Conservation (phyloP, 768 basidiomycete genomes). For the Lactifluus subvellereus region DNA sequence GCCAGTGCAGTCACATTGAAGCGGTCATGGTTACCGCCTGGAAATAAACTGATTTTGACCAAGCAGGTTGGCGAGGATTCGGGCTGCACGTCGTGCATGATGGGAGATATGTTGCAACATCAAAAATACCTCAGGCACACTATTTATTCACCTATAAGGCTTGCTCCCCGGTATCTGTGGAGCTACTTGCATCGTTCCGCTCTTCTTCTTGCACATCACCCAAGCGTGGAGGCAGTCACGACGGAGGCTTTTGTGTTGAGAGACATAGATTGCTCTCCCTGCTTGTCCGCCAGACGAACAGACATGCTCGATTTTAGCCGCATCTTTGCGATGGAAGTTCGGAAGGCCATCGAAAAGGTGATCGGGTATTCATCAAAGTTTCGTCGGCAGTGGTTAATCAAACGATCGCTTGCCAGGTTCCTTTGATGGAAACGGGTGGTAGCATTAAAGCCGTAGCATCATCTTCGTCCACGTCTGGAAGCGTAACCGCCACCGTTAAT, state of each 20-base stretch:
- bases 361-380: neutral
- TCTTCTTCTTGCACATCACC: conserved; percentile 8
- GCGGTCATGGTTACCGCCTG: neutral
- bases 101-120: neutral
- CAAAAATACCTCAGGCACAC: no score
- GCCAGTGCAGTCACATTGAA: conserved; percentile 6
- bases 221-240: neutral
- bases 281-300: neutral
- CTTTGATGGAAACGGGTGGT: neutral
- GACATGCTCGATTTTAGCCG: conserved; percentile 7
- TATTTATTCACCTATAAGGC: neutral
- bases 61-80: neutral
- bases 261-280: neutral
- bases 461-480: neutral
- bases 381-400: neutral
- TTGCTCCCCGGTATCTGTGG: conserved; percentile 6
- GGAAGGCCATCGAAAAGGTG: neutral
- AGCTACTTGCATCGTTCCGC: conserved; percentile 13
- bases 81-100: neutral
- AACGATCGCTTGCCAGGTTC: neutral
- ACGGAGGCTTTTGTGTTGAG: neutral
- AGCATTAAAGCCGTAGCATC: neutral
- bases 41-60: neutral
- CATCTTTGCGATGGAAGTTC: neutral
- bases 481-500: neutral